Conservation (phyloP, 2,329 filamentous ascomycete species). For the Scedosporium aurantiacum region DNA sequence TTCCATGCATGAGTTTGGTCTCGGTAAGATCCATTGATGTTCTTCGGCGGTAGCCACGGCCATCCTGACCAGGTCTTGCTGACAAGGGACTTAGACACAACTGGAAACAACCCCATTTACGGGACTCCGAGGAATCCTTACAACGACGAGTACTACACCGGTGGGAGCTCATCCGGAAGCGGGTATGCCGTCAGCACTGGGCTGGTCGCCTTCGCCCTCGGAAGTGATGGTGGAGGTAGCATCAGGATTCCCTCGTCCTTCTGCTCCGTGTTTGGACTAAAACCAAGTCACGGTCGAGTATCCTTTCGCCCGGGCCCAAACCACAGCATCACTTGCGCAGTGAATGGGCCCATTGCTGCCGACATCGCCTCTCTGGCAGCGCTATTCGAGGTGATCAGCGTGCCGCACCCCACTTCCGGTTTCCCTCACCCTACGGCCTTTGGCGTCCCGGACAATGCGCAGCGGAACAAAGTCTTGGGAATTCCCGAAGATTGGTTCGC, state of each 20-base stretch:
- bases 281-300: slow-evolving; percentile 57
- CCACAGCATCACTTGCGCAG: slow-evolving; percentile 49
- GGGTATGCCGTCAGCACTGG: slow-evolving; percentile 61
- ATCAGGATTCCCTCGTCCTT: slow-evolving; percentile 63
- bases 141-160: slow-evolving; percentile 62
- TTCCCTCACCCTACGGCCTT: slow-evolving; percentile 32
- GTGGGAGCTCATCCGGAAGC: slow-evolving; percentile 65
- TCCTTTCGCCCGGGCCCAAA: slow-evolving; percentile 49
- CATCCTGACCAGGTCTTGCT: background rate
- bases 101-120: slow-evolving; percentile 61
- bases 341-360: slow-evolving; percentile 56
- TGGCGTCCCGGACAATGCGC: slow-evolving; percentile 14
- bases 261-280: slow-evolving; percentile 65
- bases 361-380: slow-evolving; percentile 57
- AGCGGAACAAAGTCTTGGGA: slow-evolving; percentile 42
- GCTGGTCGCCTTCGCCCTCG: slow-evolving; percentile 59
- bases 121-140: slow-evolving; percentile 70
- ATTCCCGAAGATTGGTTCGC: slow-evolving; percentile 55
- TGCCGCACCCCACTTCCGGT: slow-evolving; percentile 46
- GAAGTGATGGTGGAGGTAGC: slow-evolving; percentile 62
- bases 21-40: slow-evolving; percentile 33
- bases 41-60: background rate
- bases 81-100: slow-evolving; percentile 41
- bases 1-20: slow-evolving; percentile 67
- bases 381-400: slow-evolving; percentile 52